Evolutionary conservation across 1,284 basidiomycete species (phyloP), one percentile per base, ranked within the genome.

Genomic region (Caloboletus firmus): DNA sequence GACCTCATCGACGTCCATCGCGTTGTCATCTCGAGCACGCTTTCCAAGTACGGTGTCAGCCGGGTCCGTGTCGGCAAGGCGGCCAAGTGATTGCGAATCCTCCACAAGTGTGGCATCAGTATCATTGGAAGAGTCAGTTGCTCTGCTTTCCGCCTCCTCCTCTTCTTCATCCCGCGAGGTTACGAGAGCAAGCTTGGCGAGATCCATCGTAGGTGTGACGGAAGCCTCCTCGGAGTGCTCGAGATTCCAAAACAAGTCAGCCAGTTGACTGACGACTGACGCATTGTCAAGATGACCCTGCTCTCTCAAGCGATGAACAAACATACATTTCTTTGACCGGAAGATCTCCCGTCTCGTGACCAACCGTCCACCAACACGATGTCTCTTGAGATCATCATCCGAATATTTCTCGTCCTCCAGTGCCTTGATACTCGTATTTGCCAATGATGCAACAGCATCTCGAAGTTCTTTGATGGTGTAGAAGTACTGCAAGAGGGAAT

Each of bases 391-490:
- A 60, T 91, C 88, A 57, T 90, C 89, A 51, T 92, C 90, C 3
- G 85, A 84, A 48, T 87, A 73, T 58, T 86, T 87, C 52, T 85
- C 85, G 35, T 87, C 82, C 30, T 87, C 85, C 20, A 84, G 59
- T 1, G 76, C 65, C 57, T 84, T 84, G 43, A 78, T 57, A 35
- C 81, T 81, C 31, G 79, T 69, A 52, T 81, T 78, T 22, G 79
- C 79, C 72, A 88, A 79, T 2, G 82, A 79, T 26, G 81, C 73
- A 17, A 96, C 83, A 8, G 88, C 85, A 11, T 87, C 85, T 37
- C 94, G 83, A 28, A 97, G 78, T 45, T 93, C 90, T 64, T 83
- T 88, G 71, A 97, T 92, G n/a, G 93, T 95, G 70, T 94, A 96
- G 69, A 97, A 95, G 71, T 97, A 97, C 84, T 95, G 70, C 42